phyloP scores from a whole-genome alignment of 2,329 filamentous ascomycete genomes.

The Cytospora leucostoma region DNA sequence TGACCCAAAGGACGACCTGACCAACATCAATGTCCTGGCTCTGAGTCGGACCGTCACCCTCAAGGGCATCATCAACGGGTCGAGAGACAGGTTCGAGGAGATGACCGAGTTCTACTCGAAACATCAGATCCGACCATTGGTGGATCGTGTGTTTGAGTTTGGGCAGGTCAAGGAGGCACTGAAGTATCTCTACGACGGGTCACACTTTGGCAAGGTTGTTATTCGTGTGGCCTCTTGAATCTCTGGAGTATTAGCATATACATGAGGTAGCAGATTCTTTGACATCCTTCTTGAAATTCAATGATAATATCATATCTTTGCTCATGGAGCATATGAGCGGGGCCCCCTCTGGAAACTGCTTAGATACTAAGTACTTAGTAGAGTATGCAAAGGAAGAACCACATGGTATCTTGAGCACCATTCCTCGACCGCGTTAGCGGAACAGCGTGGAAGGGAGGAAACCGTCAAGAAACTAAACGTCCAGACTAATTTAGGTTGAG shows the following conservation, averaged over 20 bases:
- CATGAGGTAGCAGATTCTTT: background rate
- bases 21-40: slow-evolving; percentile 57
- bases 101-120: slow-evolving; percentile 36
- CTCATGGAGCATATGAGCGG: too few species aligned
- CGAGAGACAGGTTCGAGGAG: slow-evolving; percentile 48
- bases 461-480: too few species aligned
- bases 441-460: too few species aligned
- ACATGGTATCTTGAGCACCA: too few species aligned
- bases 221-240: slow-evolving; percentile 33
- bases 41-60: slow-evolving; percentile 40
- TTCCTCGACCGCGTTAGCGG: too few species aligned
- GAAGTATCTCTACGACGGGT: slow-evolving; percentile 50
- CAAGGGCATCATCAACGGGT: slow-evolving; percentile 58
- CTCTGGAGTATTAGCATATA: background rate
- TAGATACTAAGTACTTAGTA: too few species aligned
- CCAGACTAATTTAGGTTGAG: too few species aligned
- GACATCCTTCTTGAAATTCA: too few species aligned
- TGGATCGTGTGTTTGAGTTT: slow-evolving; percentile 47
- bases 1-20: slow-evolving; percentile 45
- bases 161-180: slow-evolving; percentile 47
- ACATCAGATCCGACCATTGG: slow-evolving; percentile 42
- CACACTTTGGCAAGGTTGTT: slow-evolving; percentile 57
- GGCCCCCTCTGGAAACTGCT: too few species aligned
- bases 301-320: too few species aligned
- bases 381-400: too few species aligned